A percentile compares a stretch with the other conserved stretches of the same genome.
phyloP scores from a whole-genome alignment of 306 rosid genomes.

The Lupinus albus region DNA sequence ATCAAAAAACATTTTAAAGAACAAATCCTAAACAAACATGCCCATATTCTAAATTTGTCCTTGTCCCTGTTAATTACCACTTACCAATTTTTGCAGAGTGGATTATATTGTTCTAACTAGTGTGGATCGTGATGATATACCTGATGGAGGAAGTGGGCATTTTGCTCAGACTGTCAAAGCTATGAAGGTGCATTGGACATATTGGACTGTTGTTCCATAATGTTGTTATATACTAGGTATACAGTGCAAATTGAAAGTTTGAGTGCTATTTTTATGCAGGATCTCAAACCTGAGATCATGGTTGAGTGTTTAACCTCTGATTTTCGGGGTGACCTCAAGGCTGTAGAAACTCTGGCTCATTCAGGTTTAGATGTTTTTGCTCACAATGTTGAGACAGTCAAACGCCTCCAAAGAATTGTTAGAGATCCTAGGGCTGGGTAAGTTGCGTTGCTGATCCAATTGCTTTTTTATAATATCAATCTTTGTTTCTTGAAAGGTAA shows the following conservation, averaged over 20 bases:
- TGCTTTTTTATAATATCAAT: slow-evolving; percentile 15
- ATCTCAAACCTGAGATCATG: slow-evolving; percentile 87
- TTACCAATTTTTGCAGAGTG: slow-evolving; percentile 54
- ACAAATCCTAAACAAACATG: no score
- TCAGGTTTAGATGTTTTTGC: slow-evolving; percentile 98
- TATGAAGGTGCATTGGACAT: slow-evolving; percentile 66
- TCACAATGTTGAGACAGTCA: slow-evolving; percentile 92
- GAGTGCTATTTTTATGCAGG: slow-evolving; percentile 44
- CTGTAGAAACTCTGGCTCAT: slow-evolving; percentile 71
- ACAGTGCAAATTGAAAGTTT: slow-evolving; percentile 16
- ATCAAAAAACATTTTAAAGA: no score
- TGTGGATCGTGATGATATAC: slow-evolving; percentile 95
- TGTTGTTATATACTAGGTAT: slow-evolving; percentile 1
- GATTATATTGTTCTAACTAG: slow-evolving; percentile 89
- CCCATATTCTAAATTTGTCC: neutral
- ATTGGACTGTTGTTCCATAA: slow-evolving; percentile 18
- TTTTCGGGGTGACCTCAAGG: slow-evolving; percentile 84
- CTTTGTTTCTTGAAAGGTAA: slow-evolving; percentile 2
- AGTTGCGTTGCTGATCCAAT: slow-evolving; percentile 37
- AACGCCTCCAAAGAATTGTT: slow-evolving; percentile 90
- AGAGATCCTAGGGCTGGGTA: slow-evolving; percentile 99
- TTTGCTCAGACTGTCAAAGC: slow-evolving; percentile 89
- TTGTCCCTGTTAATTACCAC: slow-evolving; percentile 6
- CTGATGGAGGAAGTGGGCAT: slow-evolving; percentile 99
- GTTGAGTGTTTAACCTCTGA: slow-evolving; percentile 97